Evolutionary conservation across 163 green algal genomes (phyloP).

Genomic region (Prototheca cutis): DNA sequence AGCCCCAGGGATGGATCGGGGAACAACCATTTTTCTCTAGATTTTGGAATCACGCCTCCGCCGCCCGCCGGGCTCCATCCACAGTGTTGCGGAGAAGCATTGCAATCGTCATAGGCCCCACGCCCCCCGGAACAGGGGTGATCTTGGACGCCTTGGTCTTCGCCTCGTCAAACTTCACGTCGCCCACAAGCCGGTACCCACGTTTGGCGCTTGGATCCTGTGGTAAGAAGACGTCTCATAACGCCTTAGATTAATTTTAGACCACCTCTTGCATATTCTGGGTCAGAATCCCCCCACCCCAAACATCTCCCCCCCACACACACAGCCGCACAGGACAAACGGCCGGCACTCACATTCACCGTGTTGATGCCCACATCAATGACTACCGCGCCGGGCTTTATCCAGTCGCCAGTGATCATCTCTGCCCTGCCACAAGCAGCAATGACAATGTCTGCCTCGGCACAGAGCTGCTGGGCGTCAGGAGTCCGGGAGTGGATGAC

Average conservation of each 20-base stretch:
- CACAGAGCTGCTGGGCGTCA: slow-evolving; percentile 53
- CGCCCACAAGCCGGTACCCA: slow-evolving; percentile 74
- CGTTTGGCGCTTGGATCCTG: slow-evolving; percentile 60
- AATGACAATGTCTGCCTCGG: slow-evolving; percentile 90
- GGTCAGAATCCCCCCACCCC: too few species aligned
- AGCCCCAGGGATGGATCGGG: too few species aligned
- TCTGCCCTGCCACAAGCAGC: slow-evolving; percentile 75
- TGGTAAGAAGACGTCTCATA: slow-evolving; percentile 4
- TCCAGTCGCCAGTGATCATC: slow-evolving; percentile 62
- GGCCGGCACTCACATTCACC: slow-evolving; percentile 54
- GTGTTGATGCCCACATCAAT: slow-evolving; percentile 98
- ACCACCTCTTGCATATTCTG: too few species aligned
- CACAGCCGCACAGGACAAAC: too few species aligned
- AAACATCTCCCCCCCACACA: too few species aligned
- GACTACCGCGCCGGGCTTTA: slow-evolving; percentile 84
- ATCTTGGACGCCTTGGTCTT: slow-evolving; percentile 31
- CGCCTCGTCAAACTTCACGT: slow-evolving; percentile 54
- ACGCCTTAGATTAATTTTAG: too few species aligned
- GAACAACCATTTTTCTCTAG: too few species aligned
- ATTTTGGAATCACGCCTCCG: too few species aligned
- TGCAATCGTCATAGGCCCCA: slow-evolving; percentile 98
- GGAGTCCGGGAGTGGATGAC: slow-evolving; percentile 79
- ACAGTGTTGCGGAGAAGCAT: slow-evolving; percentile 90
- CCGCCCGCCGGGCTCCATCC: slow-evolving; percentile 28
- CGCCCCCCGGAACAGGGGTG: slow-evolving; percentile 84